These are phyloP conservation scores for Cutaneotrichosporon sp. DNA, from an alignment of 1,284 basidiomycete genomes.

Conservation along the genomic window DNA sequence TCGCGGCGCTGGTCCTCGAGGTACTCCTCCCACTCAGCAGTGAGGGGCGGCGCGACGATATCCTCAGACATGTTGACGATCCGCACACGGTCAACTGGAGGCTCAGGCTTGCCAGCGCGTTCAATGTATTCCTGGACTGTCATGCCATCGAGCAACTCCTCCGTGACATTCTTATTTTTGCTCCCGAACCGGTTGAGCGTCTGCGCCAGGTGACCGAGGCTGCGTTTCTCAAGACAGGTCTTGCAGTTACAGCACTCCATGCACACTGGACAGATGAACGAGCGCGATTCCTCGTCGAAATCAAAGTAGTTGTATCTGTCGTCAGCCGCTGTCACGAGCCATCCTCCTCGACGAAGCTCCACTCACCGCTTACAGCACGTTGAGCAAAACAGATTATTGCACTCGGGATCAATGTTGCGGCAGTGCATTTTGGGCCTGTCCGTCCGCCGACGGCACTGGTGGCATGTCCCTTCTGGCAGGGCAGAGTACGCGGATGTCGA, in stretches of 20 bases:
- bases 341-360: no score
- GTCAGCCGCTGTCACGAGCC: not conserved
- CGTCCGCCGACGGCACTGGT: constrained; percentile 42
- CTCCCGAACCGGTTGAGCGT: not conserved
- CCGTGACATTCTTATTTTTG: no score
- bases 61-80: constrained; percentile 31
- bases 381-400: constrained; percentile 33
- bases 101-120: constrained; percentile 15
- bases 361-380: constrained; percentile 41
- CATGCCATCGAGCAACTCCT: constrained; percentile 10
- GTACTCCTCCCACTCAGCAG: constrained; percentile 16
- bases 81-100: constrained; percentile 34
- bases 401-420: constrained; percentile 33
- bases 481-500: constrained; percentile 20
- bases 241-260: constrained; percentile 41
- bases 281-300: constrained; percentile 39
- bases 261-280: constrained; percentile 45
- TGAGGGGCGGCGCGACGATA: constrained; percentile 26
- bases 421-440: constrained; percentile 44
- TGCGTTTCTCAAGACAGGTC: constrained; percentile 33
- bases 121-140: constrained; percentile 31
- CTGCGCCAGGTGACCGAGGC: constrained; percentile 30
- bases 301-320: constrained; percentile 41
- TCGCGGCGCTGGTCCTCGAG: constrained; percentile 4
- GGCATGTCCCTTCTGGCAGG: constrained; percentile 33